These are phyloP conservation scores for Nicotiana tabacum DNA, from an alignment of 257 asterid genomes.

Conservation along the genomic window DNA sequence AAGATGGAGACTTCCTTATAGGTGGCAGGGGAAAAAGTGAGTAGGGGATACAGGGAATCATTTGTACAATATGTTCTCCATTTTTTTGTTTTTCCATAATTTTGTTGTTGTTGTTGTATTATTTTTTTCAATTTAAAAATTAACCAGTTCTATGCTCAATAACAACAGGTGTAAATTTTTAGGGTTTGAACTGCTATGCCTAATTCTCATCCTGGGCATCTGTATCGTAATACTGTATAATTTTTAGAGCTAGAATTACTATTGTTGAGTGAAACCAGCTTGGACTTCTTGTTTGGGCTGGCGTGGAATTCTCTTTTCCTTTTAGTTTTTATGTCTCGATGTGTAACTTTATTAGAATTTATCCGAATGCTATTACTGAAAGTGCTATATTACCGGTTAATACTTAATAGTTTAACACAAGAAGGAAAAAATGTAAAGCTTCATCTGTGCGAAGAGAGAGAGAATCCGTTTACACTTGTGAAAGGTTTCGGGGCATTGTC, in stretches of 20 bases:
- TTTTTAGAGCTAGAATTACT: neutral
- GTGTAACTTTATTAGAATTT: too few relatives aligned
- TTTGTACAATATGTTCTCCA: neutral
- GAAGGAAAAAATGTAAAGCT: too few relatives aligned
- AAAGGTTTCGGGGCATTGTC: too few relatives aligned
- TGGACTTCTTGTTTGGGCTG: neutral
- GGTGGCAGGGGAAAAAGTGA: conserved; percentile 31
- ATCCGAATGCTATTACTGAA: too few relatives aligned
- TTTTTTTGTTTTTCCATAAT: neutral
- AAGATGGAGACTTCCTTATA: conserved; percentile 81
- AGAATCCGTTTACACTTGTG: too few relatives aligned
- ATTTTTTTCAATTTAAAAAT: neutral
- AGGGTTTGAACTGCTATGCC: neutral
- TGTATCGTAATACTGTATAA: neutral
- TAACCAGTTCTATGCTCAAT: neutral
- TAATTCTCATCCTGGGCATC: neutral
- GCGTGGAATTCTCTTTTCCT: too few relatives aligned
- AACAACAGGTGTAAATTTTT: neutral
- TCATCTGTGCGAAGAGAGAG: too few relatives aligned
- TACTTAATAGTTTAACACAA: too few relatives aligned
- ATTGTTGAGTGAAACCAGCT: neutral
- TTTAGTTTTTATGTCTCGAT: too few relatives aligned
- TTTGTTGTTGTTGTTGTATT: neutral
- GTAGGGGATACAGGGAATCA: neutral
- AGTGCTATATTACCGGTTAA: too few relatives aligned